Evolutionary conservation across 2,329 filamentous ascomycete species (phyloP).

Genomic region (Cladorrhinum sp.): DNA sequence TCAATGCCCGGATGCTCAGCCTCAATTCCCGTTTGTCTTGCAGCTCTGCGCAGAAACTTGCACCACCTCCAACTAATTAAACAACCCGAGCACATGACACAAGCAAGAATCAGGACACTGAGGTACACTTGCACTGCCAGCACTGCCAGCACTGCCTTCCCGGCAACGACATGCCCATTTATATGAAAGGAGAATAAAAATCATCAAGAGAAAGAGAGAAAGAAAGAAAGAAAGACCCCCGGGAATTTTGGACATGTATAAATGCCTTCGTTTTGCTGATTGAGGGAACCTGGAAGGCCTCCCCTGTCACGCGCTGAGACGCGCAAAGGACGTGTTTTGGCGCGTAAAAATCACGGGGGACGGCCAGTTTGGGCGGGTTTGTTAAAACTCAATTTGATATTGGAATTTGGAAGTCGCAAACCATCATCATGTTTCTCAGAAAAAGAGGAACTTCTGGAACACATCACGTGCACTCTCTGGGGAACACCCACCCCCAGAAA

Average conservation of each 20-base stretch:
- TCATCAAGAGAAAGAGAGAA: constrained; percentile 29
- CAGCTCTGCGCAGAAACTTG: not conserved
- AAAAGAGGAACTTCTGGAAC: not conserved
- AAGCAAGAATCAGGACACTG: not conserved
- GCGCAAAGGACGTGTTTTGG: not conserved
- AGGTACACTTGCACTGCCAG: not conserved
- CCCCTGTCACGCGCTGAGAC: not conserved
- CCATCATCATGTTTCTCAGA: too few species aligned
- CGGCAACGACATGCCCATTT: too few species aligned
- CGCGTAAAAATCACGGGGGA: not conserved
- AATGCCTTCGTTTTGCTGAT: constrained; percentile 7
- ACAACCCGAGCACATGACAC: not conserved
- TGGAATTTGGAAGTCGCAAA: too few species aligned
- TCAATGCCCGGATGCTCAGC: not conserved
- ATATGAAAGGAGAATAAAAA: constrained; percentile 30
- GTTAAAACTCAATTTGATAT: too few species aligned
- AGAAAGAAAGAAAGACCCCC: constrained; percentile 29
- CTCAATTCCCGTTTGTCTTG: not conserved
- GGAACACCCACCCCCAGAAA: not conserved
- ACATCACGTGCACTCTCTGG: not conserved
- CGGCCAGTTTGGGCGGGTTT: too few species aligned
- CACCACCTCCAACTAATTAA: not conserved
- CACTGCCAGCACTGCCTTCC: too few species aligned
- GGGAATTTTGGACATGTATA: constrained; percentile 8
- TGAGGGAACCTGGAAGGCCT: not conserved